Evolutionary conservation across 306 rosid genomes (phyloP), one percentile per base, ranked within the genome.

Genomic region (Rubus parviflorus): DNA sequence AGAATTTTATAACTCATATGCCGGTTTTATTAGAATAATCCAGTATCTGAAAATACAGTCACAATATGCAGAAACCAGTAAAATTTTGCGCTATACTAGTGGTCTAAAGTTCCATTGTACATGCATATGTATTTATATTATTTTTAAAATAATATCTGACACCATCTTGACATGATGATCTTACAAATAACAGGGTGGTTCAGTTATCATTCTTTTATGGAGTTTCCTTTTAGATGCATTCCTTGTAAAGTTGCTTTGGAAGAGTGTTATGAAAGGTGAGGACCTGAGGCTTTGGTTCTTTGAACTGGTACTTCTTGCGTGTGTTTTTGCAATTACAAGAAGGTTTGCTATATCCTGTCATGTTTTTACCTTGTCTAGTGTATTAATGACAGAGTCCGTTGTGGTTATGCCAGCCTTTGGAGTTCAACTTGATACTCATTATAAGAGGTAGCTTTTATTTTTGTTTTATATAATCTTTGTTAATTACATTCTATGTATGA

Each of bases 401-500:
- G 77, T 94, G 66, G 83, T 94, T 81, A 86, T 94, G 89, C 97
- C 98, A 15, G 92, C 94, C 80, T 92, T 94, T 70, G 98, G 98
- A 70, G 93, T 94, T 75, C 97, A 94, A 81, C 95, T 94, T 71
- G 96, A 94, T 81, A 92, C 95, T 80, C 92, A 88, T 81, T 89
- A 83, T 77, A 53, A 42, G 66, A 89, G 98, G 98, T 94, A 75
- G 66, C 15, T 49, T 67, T 66, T 49, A 53, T 81, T 46, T 58
- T 72, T 73, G 7, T 20, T 49, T 51, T 41, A 5, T 53, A 52
- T 2, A 8, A 7, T 70, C 19, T 3, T 57, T 73, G 30, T 73
- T 8, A n/a, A 7, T 57, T 58, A 43, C 42, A 23, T 58, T n/a
- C 30, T 58, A 12, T 0, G 67, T 43, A 63, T 1, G 15, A 20